These are phyloP conservation scores for Nakazawaea ernobii DNA, from an alignment of 805 yeast genomes.

Conservation along the genomic window DNA sequence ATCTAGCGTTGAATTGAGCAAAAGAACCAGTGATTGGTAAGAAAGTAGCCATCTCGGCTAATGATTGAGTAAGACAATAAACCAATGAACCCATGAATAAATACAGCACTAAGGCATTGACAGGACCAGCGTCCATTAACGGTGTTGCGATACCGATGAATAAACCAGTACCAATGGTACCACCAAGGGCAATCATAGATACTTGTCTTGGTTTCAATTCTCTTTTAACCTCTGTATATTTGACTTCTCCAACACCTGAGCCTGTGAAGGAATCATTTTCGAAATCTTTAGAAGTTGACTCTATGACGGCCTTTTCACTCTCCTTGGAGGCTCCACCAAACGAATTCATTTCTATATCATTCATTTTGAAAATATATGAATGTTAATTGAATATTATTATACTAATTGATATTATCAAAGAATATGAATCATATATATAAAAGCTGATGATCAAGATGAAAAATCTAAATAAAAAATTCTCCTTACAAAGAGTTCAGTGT, in stretches of 20 bases:
- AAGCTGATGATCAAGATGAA: no score
- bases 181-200: constrained; percentile 74
- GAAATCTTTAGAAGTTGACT: not conserved
- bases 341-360: constrained; percentile 2
- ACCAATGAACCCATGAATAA: constrained; percentile 62
- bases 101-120: constrained; percentile 57
- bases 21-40: constrained; percentile 67
- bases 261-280: not conserved
- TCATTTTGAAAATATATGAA: not conserved
- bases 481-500: no score
- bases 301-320: not conserved
- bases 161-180: constrained; percentile 75
- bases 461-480: no score
- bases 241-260: constrained; percentile 14
- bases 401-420: no score
- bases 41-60: constrained; percentile 78
- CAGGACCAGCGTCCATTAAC: constrained; percentile 60
- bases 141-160: constrained; percentile 61
- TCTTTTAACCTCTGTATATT: constrained; percentile 46
- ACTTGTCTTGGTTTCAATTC: constrained; percentile 62
- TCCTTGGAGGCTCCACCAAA: not conserved
- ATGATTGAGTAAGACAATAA: constrained; percentile 59
- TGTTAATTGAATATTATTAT: not conserved
- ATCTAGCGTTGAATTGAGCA: constrained; percentile 63
- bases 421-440: no score